phyloP scores from a whole-genome alignment of 139 green algal species.

The Chlamydomonas incerta region DNA sequence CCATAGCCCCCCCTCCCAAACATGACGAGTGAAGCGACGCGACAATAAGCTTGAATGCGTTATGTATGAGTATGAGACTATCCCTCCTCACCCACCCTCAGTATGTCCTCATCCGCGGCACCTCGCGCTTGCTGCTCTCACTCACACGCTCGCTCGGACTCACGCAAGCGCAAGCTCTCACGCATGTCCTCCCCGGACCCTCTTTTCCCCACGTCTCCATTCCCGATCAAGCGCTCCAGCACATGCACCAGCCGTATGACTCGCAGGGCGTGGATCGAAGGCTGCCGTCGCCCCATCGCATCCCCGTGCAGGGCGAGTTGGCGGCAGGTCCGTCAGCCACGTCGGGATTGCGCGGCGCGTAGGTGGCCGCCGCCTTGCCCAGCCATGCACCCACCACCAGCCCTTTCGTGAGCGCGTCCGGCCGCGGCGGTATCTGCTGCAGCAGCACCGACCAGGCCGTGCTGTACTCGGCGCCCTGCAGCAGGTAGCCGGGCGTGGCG shows the following conservation, averaged over 20 bases:
- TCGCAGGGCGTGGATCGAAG: not conserved
- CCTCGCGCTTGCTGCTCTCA: too few relatives aligned
- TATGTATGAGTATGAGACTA: too few relatives aligned
- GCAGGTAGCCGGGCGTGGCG: not conserved
- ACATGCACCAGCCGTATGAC: conserved; percentile 5
- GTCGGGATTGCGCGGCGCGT: not conserved
- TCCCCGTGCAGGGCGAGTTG: not conserved
- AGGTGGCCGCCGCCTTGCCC: not conserved
- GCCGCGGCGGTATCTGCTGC: not conserved
- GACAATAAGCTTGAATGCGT: too few relatives aligned
- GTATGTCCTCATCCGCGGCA: too few relatives aligned
- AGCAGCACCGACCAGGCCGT: not conserved
- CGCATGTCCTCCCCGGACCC: too few relatives aligned
- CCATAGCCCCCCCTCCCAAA: too few relatives aligned
- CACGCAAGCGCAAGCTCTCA: too few relatives aligned
- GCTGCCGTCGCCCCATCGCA: not conserved
- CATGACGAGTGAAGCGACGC: too few relatives aligned
- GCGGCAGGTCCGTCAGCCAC: not conserved
- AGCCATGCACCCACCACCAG: conserved; percentile 3
- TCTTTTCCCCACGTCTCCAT: too few relatives aligned
- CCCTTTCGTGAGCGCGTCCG: not conserved
- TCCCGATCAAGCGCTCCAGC: not conserved
- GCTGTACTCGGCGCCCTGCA: not conserved
- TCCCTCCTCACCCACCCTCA: too few relatives aligned
- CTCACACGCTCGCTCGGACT: too few relatives aligned